Base-by-base conservation (phyloP, 345 rosid species). In the Mangifera indica region DNA sequence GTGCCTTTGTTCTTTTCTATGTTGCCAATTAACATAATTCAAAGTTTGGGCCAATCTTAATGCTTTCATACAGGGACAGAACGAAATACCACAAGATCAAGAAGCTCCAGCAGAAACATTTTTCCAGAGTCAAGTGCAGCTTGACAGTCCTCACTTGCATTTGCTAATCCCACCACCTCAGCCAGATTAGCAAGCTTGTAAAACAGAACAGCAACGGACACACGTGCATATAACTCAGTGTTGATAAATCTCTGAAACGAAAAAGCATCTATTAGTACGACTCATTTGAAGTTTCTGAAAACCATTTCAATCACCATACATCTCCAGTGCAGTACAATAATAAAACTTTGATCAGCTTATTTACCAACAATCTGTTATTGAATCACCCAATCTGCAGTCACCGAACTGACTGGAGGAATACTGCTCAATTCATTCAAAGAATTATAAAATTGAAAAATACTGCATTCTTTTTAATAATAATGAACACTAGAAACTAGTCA, bases 171-270 rank as follows among this genome's bases (percentile, higher is more conserved):
- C 55, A 63, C 78, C 78, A 71, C 62, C 67, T 72, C 66, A 12
- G 82, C 89, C 87, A 86, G 79, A 82, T 82, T 74, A 76, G 94
- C 88, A 20, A 93, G 85, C 83, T 85, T 87, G 84, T 82, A 72
- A 72, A 94, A 89, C 48, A 94, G 83, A 69, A 78, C 91, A 73
- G 97, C 93, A 22, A 94, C 92, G 62, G 93, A 91, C n/a, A 90
- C 95, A 52, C 98, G 97, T 48, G 93, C 97, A 84, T 85, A 94
- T 74, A 94, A 82, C 83, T 94, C 98, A 42, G 95, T 92, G 84
- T 92, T 94, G 81, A 89, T 85, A 83, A 87, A 92, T 66, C 84
- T 88, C 97, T 94, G 81, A 66, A 49, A 69, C 63, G 34, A 80
- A 34, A 75, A 70, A 64, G 22, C 74, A 75, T 26, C 74, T 51